Evolutionary conservation across 2,329 filamentous ascomycete species (phyloP).

Genomic region (Phyllosticta paracitricarpa): DNA sequence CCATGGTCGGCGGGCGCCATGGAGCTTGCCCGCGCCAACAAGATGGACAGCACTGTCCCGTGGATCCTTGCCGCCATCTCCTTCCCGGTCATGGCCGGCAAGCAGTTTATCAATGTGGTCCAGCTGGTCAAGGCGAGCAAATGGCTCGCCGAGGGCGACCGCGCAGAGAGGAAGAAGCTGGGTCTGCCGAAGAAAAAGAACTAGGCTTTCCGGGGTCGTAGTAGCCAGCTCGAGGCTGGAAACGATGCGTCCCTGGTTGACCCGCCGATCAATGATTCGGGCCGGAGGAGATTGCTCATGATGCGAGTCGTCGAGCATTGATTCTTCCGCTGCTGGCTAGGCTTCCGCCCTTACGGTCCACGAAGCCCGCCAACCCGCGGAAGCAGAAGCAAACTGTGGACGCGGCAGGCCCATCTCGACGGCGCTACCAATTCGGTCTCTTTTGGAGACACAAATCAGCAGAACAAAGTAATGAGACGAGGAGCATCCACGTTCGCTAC

Average conservation of each 20-base stretch:
- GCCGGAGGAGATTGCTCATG: background rate
- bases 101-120: conserved; percentile 89
- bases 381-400: background rate
- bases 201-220: background rate
- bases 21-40: conserved; percentile 85
- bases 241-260: background rate
- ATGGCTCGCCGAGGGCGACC: conserved; percentile 88
- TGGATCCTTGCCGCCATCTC: conserved; percentile 76
- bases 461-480: background rate
- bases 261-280: background rate
- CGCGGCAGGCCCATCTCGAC: background rate
- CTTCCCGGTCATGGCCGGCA: conserved; percentile 77
- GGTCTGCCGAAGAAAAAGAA: conserved; percentile 30
- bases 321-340: background rate
- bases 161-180: conserved; percentile 46
- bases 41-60: conserved; percentile 52
- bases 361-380: background rate
- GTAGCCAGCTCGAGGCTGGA: background rate
- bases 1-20: conserved; percentile 88
- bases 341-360: background rate
- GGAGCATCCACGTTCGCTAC: background rate
- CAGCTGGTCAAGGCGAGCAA: conserved; percentile 89
- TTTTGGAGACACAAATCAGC: background rate
- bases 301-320: background rate
- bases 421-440: background rate